Evolutionary conservation across 768 basidiomycete species (phyloP), one percentile per base, ranked within the genome.

Genomic region (Pleurotus djamor): DNA sequence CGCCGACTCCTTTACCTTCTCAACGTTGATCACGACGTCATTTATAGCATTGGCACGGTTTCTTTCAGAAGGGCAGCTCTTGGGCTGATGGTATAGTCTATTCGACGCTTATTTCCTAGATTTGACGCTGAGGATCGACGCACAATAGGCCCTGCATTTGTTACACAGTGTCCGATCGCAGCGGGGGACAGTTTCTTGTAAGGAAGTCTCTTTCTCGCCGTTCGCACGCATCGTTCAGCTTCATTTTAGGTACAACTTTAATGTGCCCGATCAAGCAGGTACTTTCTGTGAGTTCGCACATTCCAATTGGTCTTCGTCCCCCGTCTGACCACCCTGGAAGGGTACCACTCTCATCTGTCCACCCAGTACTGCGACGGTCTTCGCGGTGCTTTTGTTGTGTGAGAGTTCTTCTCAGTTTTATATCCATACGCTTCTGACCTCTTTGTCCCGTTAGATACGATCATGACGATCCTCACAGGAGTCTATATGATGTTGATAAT

Each of bases 151-250:
- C 49, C 49, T 12, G 48, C 41, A 14, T 59, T 59, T 37, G 71
- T 82, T 2, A 80, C 73, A n/a, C 81, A 83, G 61, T 83, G 82
- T 62, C 81, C 82, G 1, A 81, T 83, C 41, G 63, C 72, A 0
- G 69, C 78, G 1, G 67, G 68, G 0, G 51, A 79, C 38, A 75
- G 74, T 1, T 84, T 83, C 68, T 59, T 71, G n/a, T 56, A 32
- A 44, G 41, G 21, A 4, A 5, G 5, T 5, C 13, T 33, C 14
- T 12, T n/a, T 21, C 10, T n/a, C 9, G 17, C 10, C 44, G 3
- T 16, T 2, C 14, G 38, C n/a, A n/a, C 35, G 9, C 38, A 13
- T 8, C 10, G n/a, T 36, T n/a, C 16, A 6, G 35, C 35, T 36
- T 6, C 17, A 13, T 34, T 14, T 13, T 38, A 52, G 41, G 10